Percentiles rank a stretch among this genome's conserved stretches.
These are phyloP conservation scores for Stereocaulon alpinum DNA, from an alignment of 495 filamentous ascomycete species.

Conservation along the genomic window DNA sequence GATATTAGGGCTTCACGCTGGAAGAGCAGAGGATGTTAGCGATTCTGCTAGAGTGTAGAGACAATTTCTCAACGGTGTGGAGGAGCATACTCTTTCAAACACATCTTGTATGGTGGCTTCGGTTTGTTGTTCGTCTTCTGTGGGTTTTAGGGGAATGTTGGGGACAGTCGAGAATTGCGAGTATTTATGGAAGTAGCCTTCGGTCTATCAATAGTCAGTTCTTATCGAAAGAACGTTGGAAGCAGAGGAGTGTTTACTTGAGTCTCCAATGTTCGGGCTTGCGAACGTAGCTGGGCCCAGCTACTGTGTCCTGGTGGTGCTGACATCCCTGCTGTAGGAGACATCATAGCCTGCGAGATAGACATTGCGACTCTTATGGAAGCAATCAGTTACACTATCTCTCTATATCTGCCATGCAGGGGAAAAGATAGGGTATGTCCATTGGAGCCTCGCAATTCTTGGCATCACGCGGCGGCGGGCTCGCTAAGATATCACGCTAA, in stretches of 20 bases:
- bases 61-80: not conserved
- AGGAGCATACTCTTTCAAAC: constrained; percentile 53
- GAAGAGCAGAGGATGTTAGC: not conserved
- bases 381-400: not conserved
- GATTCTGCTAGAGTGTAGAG: constrained; percentile 8
- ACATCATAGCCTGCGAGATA: constrained; percentile 1
- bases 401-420: not conserved
- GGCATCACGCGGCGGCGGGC: constrained; percentile 10
- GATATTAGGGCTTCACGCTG: constrained; percentile 74
- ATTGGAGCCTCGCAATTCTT: constrained; percentile 4
- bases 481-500: constrained; percentile 18
- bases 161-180: constrained; percentile 81
- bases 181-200: constrained; percentile 87
- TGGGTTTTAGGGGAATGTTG: constrained; percentile 70
- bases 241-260: constrained; percentile 49
- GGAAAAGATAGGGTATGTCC: not conserved
- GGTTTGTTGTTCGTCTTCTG: constrained; percentile 70
- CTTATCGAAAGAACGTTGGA: not conserved
- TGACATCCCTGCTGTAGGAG: constrained; percentile 43
- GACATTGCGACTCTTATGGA: not conserved
- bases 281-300: constrained; percentile 93
- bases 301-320: constrained; percentile 60
- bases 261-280: constrained; percentile 79
- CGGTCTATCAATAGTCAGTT: constrained; percentile 50
- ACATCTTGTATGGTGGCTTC: constrained; percentile 79